Base-by-base conservation (phyloP, 2,329 filamentous ascomycete genomes). In the Monosporascus sp. region DNA sequence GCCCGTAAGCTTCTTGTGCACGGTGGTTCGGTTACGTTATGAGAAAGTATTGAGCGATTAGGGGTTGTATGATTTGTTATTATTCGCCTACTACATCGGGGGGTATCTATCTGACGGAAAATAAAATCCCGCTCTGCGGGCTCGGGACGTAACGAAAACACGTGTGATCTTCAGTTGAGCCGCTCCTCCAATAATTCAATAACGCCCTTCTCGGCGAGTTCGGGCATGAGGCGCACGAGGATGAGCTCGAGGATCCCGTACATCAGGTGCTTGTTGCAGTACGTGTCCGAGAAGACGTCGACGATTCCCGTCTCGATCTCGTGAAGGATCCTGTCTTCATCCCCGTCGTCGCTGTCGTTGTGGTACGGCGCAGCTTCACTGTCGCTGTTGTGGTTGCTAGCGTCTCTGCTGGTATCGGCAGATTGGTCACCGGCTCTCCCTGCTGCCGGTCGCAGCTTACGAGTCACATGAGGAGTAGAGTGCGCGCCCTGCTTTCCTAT, bases 261-360 rank as follows among this genome's bases (percentile, higher is more conserved):
- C 61, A 96, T 75, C 35, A 97, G 75, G 72, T 97, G 91, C 74
- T 92, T 95, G 73, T 99, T 99, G 72, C 91, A 87, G 72, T 96
- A 96, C 50, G 81, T 77, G 70, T 97, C 91, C 17, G 81, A 82
- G 60, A 96, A 86, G 38, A 92, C 76, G 62, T 88, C 84, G 47
- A 97, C 76, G 46, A 91, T 75, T 26, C 81, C 72, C 56, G 78
- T 73, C 64, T 86, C 82, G 58, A 90, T 79, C 61, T 86, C 80
- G 55, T 74, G 70, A 45, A 84, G 70, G 54, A 84, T 75, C 48
- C 72, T 73, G 50, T 81, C 74, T 22, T 79, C 74, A 50, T 74
- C 68, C 48, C 68, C 67, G 37, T 63, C 58, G 38, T 60, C 61
- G 48, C 60, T 51, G n/a, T 65, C 61, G 54, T 37, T 14, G 38